Evolutionary conservation across 1,284 basidiomycete genomes (phyloP).

Genomic region (Fomitiporia mediterranea): DNA sequence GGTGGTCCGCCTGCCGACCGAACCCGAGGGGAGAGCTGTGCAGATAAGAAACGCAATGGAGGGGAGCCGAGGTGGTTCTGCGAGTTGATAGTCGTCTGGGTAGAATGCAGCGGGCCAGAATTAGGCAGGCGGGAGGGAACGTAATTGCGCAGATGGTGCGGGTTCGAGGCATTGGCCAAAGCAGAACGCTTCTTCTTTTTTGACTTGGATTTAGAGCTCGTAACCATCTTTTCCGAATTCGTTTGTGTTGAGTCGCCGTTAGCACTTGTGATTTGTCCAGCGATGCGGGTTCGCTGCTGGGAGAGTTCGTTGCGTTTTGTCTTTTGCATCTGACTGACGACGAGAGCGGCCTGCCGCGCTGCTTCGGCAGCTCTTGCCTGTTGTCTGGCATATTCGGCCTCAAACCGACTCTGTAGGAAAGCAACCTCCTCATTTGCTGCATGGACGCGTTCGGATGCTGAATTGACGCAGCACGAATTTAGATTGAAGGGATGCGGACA

Average conservation of each 20-base stretch:
- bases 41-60: slow-evolving; percentile 61
- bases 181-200: slow-evolving; percentile 90
- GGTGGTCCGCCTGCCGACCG: slow-evolving; percentile 19
- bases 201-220: slow-evolving; percentile 35
- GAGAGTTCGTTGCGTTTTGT: slow-evolving; percentile 39
- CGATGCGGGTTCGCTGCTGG: slow-evolving; percentile 33
- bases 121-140: slow-evolving; percentile 73
- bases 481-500: slow-evolving; percentile 14
- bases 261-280: slow-evolving; percentile 10
- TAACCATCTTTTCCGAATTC: slow-evolving; percentile 9
- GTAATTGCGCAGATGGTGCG: slow-evolving; percentile 86
- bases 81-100: slow-evolving; percentile 35
- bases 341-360: slow-evolving; percentile 42
- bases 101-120: slow-evolving; percentile 34
- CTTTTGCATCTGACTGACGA: slow-evolving; percentile 28
- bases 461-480: slow-evolving; percentile 17
- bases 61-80: slow-evolving; percentile 52
- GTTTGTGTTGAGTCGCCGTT: slow-evolving; percentile 20
- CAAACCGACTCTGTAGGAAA: slow-evolving; percentile 58
- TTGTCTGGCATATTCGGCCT: slow-evolving; percentile 64
- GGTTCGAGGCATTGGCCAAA: slow-evolving; percentile 83
- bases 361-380: slow-evolving; percentile 52
- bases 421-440: slow-evolving; percentile 64
- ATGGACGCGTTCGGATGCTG: slow-evolving; percentile 66
- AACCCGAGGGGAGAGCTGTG: slow-evolving; percentile 54